Percentiles rank a stretch among this genome's conserved stretches.
Conservation (phyloP, 768 basidiomycete genomes). For the Agrocybe chaxingu region DNA sequence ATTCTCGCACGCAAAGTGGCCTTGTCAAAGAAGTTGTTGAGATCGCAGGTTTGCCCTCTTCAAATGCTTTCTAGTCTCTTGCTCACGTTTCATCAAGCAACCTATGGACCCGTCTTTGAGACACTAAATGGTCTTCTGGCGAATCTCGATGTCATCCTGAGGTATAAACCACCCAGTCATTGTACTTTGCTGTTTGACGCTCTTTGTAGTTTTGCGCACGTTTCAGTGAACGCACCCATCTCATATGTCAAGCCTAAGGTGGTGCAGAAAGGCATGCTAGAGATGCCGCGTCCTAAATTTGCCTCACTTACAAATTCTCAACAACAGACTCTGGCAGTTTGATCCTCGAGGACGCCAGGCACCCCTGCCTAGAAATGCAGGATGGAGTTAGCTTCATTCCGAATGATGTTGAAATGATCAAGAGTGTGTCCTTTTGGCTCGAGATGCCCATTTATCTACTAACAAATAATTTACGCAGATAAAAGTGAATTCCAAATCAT, state of each 20-base stretch:
- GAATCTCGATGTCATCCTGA: slow-evolving; percentile 86
- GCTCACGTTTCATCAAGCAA: slow-evolving; percentile 51
- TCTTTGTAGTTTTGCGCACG: slow-evolving; percentile 77
- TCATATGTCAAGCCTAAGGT: slow-evolving; percentile 87
- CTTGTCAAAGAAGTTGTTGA: slow-evolving; percentile 91
- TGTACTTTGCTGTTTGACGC: neutral
- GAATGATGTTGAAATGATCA: slow-evolving; percentile 94
- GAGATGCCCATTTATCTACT: neutral
- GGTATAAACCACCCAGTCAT: slow-evolving; percentile 41
- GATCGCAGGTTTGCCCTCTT: slow-evolving; percentile 68
- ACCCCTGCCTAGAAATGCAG: slow-evolving; percentile 96
- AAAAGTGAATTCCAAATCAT: slow-evolving; percentile 95
- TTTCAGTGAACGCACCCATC: slow-evolving; percentile 82
- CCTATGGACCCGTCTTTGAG: slow-evolving; percentile 89
- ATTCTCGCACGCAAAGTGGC: slow-evolving; percentile 70
- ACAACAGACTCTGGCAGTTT: slow-evolving; percentile 75
- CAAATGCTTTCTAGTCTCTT: neutral
- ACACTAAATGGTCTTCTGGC: slow-evolving; percentile 80
- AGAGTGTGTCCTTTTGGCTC: slow-evolving; percentile 44
- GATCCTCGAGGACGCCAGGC: slow-evolving; percentile 80
- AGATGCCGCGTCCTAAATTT: neutral
- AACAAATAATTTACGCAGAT: slow-evolving; percentile 33
- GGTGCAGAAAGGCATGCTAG: slow-evolving; percentile 63
- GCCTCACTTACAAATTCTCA: neutral
- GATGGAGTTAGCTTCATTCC: slow-evolving; percentile 94